A percentile compares a stretch with the other conserved stretches of the same genome.
Conservation (phyloP, 495 filamentous ascomycete species). For the Neohortaea acidophila region DNA sequence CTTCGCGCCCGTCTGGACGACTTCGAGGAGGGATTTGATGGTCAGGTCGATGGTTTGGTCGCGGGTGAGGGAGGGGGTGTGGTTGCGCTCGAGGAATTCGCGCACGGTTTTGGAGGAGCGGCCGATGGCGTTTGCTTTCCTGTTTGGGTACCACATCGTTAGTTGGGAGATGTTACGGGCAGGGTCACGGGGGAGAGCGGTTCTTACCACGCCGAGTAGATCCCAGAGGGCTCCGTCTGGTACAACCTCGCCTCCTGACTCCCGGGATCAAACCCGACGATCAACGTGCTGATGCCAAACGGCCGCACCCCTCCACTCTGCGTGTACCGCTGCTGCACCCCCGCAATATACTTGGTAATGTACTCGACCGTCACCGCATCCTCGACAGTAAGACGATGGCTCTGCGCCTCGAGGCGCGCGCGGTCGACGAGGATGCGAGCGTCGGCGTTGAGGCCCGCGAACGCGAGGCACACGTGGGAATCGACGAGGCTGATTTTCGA, state of each 20-base stretch:
- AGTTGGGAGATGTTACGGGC: conserved; percentile 1
- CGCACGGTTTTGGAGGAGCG: conserved; percentile 96
- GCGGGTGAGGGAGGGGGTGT: conserved; percentile 91
- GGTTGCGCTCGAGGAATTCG: conserved; percentile 95
- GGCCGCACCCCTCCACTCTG: conserved; percentile 94
- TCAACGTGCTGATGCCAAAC: conserved; percentile 93
- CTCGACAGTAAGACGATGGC: conserved; percentile 93
- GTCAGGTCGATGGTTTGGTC: conserved; percentile 94
- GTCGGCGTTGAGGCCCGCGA: conserved; percentile 93
- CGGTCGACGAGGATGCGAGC: conserved; percentile 95
- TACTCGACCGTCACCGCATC: conserved; percentile 97
- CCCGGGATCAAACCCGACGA: conserved; percentile 91
- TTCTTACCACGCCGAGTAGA: conserved; percentile 89
- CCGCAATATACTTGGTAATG: conserved; percentile 95
- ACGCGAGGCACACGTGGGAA: conserved; percentile 89
- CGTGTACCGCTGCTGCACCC: conserved; percentile 95
- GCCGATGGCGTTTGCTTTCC: conserved; percentile 99
- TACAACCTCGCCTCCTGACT: conserved; percentile 76
- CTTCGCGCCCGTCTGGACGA: conserved; percentile 96
- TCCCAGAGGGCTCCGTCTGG: conserved; percentile 94
- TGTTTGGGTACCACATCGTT: conserved; percentile 27
- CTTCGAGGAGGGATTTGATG: conserved; percentile 93
- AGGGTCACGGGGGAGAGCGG: not conserved
- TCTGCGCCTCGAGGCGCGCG: conserved; percentile 90
- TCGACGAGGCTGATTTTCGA: conserved; percentile 94